These are phyloP conservation scores for Mortierella sp. DNA, from an alignment of 371 early-diverging fungal genomes.

Conservation along the genomic window DNA sequence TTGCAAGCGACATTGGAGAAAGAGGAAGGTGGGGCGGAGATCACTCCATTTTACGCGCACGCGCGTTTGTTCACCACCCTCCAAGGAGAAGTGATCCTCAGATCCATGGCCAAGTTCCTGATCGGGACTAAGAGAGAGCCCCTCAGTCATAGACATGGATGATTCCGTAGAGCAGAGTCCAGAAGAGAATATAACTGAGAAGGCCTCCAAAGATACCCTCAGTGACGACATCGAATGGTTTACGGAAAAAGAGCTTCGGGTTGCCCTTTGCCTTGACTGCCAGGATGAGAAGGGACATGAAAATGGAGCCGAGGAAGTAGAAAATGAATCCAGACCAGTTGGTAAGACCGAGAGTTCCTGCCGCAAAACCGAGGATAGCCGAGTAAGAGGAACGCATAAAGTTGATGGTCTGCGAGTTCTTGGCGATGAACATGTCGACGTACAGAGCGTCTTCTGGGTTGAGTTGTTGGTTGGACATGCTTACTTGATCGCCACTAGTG, in stretches of 20 bases:
- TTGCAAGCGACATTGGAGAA: neutral
- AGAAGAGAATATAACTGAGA: constrained; percentile 82
- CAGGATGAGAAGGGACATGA: constrained; percentile 64
- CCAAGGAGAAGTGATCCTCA: too few relatives aligned
- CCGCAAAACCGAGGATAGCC: constrained; percentile 80
- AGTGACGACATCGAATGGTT: constrained; percentile 63
- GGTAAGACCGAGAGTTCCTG: constrained; percentile 81
- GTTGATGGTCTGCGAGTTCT: constrained; percentile 74
- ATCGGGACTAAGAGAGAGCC: too few relatives aligned
- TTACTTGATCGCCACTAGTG: neutral
- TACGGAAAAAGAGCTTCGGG: constrained; percentile 63
- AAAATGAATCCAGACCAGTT: constrained; percentile 80
- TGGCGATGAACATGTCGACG: constrained; percentile 65
- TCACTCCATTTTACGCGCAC: too few relatives aligned
- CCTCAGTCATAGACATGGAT: constrained; percentile 82
- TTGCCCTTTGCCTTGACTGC: constrained; percentile 53
- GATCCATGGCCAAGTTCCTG: too few relatives aligned
- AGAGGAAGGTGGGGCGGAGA: too few relatives aligned
- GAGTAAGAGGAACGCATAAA: constrained; percentile 82
- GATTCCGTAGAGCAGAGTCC: constrained; percentile 86
- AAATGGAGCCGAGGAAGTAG: constrained; percentile 71
- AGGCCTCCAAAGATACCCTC: constrained; percentile 79
- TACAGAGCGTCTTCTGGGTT: constrained; percentile 57
- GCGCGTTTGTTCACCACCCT: too few relatives aligned
- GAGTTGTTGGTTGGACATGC: constrained; percentile 45